These are phyloP conservation scores for Phytophthora palmivora DNA, from an alignment of 352 stramenopile genomes.

Conservation along the genomic window DNA sequence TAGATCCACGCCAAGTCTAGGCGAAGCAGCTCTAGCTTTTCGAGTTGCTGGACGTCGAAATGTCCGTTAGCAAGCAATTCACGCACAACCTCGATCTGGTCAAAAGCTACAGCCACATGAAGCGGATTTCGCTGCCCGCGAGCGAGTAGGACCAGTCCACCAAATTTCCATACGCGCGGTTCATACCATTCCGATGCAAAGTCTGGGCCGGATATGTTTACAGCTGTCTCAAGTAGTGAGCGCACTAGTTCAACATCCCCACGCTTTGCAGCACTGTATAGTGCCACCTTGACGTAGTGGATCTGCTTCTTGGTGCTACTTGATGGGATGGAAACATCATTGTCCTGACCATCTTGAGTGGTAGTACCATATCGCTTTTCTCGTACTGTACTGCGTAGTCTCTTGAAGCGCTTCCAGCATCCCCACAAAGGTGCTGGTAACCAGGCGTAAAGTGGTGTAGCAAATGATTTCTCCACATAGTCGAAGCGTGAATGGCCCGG, in stretches of 20 bases:
- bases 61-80: constrained; percentile 58
- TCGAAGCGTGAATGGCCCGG: constrained; percentile 70
- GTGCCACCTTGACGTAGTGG: constrained; percentile 53
- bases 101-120: constrained; percentile 78
- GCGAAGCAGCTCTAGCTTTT: constrained; percentile 81
- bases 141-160: constrained; percentile 35
- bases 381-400: constrained; percentile 13
- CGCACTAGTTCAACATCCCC: constrained; percentile 66
- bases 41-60: constrained; percentile 76
- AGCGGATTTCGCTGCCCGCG: constrained; percentile 71
- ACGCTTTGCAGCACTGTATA: constrained; percentile 74
- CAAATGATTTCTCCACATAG: constrained; percentile 66
- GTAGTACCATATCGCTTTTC: constrained; percentile 5
- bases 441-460: constrained; percentile 50
- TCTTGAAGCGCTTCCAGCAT: constrained; percentile 30
- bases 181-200: constrained; percentile 78
- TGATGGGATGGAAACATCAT: not conserved
- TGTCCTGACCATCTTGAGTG: constrained; percentile 14
- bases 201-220: constrained; percentile 59
- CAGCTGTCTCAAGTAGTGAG: constrained; percentile 51
- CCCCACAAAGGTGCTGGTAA: constrained; percentile 33
- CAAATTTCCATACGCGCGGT: constrained; percentile 26
- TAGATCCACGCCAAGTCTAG: constrained; percentile 79
- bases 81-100: constrained; percentile 70
- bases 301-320: constrained; percentile 40